Percentiles rank a stretch among this genome's conserved stretches.
Conservation (phyloP, 129 eudicot species). For the Flaveria brownii region DNA sequence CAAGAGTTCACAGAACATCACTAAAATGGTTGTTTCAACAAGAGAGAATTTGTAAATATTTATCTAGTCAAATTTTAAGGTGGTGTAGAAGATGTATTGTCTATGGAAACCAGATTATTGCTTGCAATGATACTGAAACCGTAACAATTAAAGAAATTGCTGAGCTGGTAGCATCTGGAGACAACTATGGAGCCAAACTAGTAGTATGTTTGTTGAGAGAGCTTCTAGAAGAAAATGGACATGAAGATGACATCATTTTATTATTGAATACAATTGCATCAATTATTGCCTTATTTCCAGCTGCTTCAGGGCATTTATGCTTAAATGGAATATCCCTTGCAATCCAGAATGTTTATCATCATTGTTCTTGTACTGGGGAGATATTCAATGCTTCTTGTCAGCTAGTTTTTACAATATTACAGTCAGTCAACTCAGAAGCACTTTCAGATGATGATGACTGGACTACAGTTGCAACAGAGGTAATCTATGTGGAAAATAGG, state of each 20-base stretch:
- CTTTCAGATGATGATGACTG: slow-evolving; percentile 69
- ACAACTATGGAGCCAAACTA: slow-evolving; percentile 59
- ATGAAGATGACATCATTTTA: slow-evolving; percentile 51
- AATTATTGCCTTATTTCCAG: slow-evolving; percentile 55
- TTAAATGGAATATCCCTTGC: slow-evolving; percentile 63
- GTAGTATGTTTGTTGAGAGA: slow-evolving; percentile 62
- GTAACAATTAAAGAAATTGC: slow-evolving; percentile 50
- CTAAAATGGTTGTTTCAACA: slow-evolving; percentile 94
- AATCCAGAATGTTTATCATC: slow-evolving; percentile 50
- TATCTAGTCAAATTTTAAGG: slow-evolving; percentile 63
- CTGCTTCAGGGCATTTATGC: slow-evolving; percentile 82
- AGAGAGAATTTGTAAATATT: slow-evolving; percentile 60
- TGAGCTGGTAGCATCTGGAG: slow-evolving; percentile 67
- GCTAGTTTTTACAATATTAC: slow-evolving; percentile 55
- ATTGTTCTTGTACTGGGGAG: slow-evolving; percentile 43
- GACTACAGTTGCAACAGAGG: slow-evolving; percentile 71
- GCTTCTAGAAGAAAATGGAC: slow-evolving; percentile 53
- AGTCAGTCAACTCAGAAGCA: slow-evolving; percentile 54
- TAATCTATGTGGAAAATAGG: slow-evolving; percentile 27
- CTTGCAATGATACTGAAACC: slow-evolving; percentile 28
- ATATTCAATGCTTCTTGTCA: slow-evolving; percentile 42
- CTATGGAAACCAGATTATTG: slow-evolving; percentile 31
- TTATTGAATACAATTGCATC: slow-evolving; percentile 44
- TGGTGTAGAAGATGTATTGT: slow-evolving; percentile 52
- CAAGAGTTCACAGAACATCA: slow-evolving; percentile 59